Base-by-base conservation (phyloP, 2,329 filamentous ascomycete species). In the Colletotrichum salicis region DNA sequence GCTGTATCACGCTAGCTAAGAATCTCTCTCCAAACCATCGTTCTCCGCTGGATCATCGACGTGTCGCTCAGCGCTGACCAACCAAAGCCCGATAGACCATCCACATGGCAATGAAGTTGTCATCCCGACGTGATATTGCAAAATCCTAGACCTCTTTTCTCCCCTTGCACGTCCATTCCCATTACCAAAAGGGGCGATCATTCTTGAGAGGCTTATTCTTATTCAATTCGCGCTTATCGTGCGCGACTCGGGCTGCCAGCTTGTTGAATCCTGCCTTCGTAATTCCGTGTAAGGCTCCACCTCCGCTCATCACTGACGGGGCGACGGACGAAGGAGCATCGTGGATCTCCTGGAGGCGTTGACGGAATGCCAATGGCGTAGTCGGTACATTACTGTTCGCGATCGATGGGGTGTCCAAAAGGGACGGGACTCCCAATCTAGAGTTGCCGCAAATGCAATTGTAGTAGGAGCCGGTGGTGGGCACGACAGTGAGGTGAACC, bases 181-280 rank as follows among this genome's bases (percentile, higher is more conserved):
- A 35, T 55, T 51, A 72, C 70, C 24, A 72, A 37, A 72, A 72
- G 13, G 60, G 65, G 35, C 27, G 5, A 45, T 52, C 41, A 3
- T n/a, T 37, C n/a, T 33, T 29, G 22, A 8, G 45, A 31, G 33
- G 5, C 35, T 70, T 60, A 37, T 56, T 60, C 6, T 15, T 48
- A 27, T 22, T 11, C 4, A 33, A 12, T 12, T 54, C 54, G 27
- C 2, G 37, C 27, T 37, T 69, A 29, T 51, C 35, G 8, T 37
- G 52, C n/a, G 19, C 48, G 3, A 72, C 68, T 8, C 15, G 33
- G 8, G 70, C 48, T 15, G 55, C 29, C 29, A 72, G 70, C n/a
- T 35, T 51, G 35, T 70, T 69, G 65, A 70, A 72, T 6, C 48
- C 35, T 3, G 70, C 41, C 29, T 70, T 72, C 3, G 70, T 55